Base-by-base conservation (phyloP, 1,139 yeast genomes). In the Geotrichum fermentans region DNA sequence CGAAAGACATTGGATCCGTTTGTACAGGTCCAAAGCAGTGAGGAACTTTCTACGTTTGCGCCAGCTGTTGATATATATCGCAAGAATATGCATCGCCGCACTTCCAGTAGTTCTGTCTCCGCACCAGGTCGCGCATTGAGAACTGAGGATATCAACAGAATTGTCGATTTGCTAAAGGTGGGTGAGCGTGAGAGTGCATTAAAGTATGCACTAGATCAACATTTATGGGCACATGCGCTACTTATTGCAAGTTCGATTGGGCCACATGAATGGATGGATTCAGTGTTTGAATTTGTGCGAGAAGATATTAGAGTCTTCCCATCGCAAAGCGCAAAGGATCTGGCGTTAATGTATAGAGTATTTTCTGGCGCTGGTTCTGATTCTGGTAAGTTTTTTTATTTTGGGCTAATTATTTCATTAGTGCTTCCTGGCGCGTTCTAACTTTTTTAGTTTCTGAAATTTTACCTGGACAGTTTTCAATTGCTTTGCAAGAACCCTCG, bases 191-290 rank as follows among this genome's bases (percentile, higher is more conserved):
- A 78, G 18, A 76, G 73, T 2, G 97, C 96, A 0, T 67, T 89
- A 48, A 73, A 77, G 26, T 70, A 73, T 51, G 79, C 94, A 1
- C 64, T 88, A 29, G 73, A 77, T 1, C 76, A 78, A 51, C 78
- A 80, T 13, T 86, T 87, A 55, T 89, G 89, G 85, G 80, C 95
- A 0, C 73, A 89, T 63, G 85, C 96, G 0, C 65, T 90, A 50
- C 66, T 88, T 36, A 70, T 90, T 50, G 82, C 95, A 1, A 77
- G 83, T 52, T 67, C 86, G 14, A 68, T 79, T 30, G 83, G 94
- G 1, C 75, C 77, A 14, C 81, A 78, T 3, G 72, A 73, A 43
- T 83, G 88, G 77, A 69, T 79, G 6, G 71, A 73, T 29, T 75
- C 83, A 11, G 83, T 83, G 1, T 70, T 73, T 16, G 68, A 70